Percentiles rank a stretch among this genome's conserved stretches.
phyloP scores from a whole-genome alignment of 2,329 filamentous ascomycete species.

The Lachnellula occidentalis region DNA sequence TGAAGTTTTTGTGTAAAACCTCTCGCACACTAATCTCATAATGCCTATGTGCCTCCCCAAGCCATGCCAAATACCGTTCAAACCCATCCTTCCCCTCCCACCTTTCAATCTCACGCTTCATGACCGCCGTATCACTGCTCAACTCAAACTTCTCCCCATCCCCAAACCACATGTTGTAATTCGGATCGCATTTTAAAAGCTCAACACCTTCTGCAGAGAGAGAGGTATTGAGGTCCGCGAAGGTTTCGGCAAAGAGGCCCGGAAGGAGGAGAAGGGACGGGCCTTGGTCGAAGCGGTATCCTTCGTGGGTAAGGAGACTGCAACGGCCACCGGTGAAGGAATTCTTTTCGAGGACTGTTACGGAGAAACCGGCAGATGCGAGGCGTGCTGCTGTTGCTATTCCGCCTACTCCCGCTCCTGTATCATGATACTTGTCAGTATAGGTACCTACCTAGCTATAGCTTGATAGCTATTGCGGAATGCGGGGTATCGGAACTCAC shows the following conservation, averaged over 20 bases:
- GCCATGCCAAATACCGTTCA: conserved; percentile 59
- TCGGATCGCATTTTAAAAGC: conserved; percentile 66
- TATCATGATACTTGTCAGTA: conserved; percentile 24
- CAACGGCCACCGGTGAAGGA: conserved; percentile 66
- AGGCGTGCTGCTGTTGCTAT: conserved; percentile 67
- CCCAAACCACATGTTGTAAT: conserved; percentile 70
- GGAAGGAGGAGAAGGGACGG: conserved; percentile 69
- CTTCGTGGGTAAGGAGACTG: conserved; percentile 55
- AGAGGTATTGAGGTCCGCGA: conserved; percentile 61
- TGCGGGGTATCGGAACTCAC: conserved; percentile 32
- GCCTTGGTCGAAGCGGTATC: conserved; percentile 69
- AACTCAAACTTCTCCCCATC: conserved; percentile 60
- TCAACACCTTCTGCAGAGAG: conserved; percentile 61
- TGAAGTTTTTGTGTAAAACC: conserved; percentile 64
- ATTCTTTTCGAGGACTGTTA: conserved; percentile 78
- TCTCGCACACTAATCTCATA: conserved; percentile 63
- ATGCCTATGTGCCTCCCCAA: conserved; percentile 62
- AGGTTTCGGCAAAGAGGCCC: conserved; percentile 63
- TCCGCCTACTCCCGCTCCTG: conserved; percentile 65
- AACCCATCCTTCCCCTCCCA: conserved; percentile 69
- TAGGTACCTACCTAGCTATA: background rate
- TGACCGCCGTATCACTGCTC: conserved; percentile 61
- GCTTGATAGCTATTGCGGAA: too few relatives aligned
- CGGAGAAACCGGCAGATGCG: conserved; percentile 61
- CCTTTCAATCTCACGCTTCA: conserved; percentile 68